These are phyloP conservation scores for Phaffia australis DNA, from an alignment of 768 basidiomycete genomes.

Conservation along the genomic window DNA sequence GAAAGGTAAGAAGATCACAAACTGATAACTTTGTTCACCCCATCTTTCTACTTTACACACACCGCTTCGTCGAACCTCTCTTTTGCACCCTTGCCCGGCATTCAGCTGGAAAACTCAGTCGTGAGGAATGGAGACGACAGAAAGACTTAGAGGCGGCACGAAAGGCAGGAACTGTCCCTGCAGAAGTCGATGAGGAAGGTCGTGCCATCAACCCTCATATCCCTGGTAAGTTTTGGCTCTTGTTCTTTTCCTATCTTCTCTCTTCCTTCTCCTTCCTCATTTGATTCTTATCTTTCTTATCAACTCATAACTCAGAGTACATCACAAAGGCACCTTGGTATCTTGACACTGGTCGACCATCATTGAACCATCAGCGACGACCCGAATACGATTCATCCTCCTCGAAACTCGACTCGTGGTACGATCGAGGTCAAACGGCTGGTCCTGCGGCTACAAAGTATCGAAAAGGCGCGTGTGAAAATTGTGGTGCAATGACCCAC, in stretches of 20 bases:
- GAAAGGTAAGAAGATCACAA: too few species aligned
- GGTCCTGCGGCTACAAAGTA: slow-evolving; percentile 94
- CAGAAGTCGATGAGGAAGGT: slow-evolving; percentile 89
- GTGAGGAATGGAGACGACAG: slow-evolving; percentile 87
- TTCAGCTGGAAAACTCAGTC: slow-evolving; percentile 69
- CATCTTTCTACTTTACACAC: too few species aligned
- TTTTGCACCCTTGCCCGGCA: neutral
- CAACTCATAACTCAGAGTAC: slow-evolving; percentile 52
- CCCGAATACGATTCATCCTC: slow-evolving; percentile 48
- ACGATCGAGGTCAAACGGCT: slow-evolving; percentile 69
- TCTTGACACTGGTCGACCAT: slow-evolving; percentile 83
- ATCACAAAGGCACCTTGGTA: slow-evolving; percentile 99
- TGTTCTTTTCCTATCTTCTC: neutral
- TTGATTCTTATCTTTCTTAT: neutral
- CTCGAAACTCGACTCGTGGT: slow-evolving; percentile 76
- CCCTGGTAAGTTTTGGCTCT: slow-evolving; percentile 57
- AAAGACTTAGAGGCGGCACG: slow-evolving; percentile 96
- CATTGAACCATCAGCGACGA: slow-evolving; percentile 85
- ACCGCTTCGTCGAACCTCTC: too few species aligned
- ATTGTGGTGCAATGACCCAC: slow-evolving; percentile 95
- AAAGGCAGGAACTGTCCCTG: slow-evolving; percentile 95
- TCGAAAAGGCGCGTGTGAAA: slow-evolving; percentile 96
- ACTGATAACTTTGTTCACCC: too few species aligned
- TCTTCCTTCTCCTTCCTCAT: neutral
- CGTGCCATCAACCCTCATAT: slow-evolving; percentile 97